A percentile compares a stretch with the other conserved stretches of the same genome.
These are phyloP conservation scores for Trametes cinnabarina DNA, from an alignment of 768 basidiomycete species.

Conservation along the genomic window DNA sequence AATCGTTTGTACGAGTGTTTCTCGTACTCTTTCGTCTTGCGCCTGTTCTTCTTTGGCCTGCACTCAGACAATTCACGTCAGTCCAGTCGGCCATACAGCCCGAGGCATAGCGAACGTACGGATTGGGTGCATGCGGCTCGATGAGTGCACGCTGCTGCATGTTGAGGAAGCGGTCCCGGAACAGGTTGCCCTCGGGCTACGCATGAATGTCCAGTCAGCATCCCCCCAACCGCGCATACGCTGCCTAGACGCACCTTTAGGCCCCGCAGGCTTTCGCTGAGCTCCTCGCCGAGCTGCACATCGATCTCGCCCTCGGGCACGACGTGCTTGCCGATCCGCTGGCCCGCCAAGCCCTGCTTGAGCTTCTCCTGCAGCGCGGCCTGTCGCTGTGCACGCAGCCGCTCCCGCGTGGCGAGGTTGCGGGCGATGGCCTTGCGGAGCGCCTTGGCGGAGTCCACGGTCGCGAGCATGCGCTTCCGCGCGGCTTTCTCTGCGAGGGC, in stretches of 20 bases:
- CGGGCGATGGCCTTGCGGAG: slow-evolving; percentile 46
- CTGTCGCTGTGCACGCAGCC: slow-evolving; percentile 39
- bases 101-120: slow-evolving; percentile 45
- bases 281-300: slow-evolving; percentile 88
- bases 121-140: slow-evolving; percentile 78
- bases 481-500: slow-evolving; percentile 57
- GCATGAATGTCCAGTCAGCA: not conserved
- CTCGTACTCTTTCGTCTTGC: slow-evolving; percentile 63
- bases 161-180: slow-evolving; percentile 84
- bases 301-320: slow-evolving; percentile 68
- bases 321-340: slow-evolving; percentile 75
- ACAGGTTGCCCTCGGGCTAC: slow-evolving; percentile 91
- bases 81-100: not conserved
- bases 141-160: slow-evolving; percentile 85
- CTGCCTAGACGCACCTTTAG: slow-evolving; percentile 61
- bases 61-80: slow-evolving; percentile 3
- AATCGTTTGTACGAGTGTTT: slow-evolving; percentile 81
- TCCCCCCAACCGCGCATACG: not conserved
- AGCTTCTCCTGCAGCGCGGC: slow-evolving; percentile 47
- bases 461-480: slow-evolving; percentile 58
- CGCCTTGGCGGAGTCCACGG: slow-evolving; percentile 53
- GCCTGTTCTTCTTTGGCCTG: slow-evolving; percentile 53
- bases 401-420: slow-evolving; percentile 38
- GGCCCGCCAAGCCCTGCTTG: slow-evolving; percentile 63
- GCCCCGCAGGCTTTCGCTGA: slow-evolving; percentile 78